Evolutionary conservation across 2,329 filamentous ascomycete species (phyloP), one percentile per base, ranked within the genome.

Genomic region (Fusarium bulbicola): DNA sequence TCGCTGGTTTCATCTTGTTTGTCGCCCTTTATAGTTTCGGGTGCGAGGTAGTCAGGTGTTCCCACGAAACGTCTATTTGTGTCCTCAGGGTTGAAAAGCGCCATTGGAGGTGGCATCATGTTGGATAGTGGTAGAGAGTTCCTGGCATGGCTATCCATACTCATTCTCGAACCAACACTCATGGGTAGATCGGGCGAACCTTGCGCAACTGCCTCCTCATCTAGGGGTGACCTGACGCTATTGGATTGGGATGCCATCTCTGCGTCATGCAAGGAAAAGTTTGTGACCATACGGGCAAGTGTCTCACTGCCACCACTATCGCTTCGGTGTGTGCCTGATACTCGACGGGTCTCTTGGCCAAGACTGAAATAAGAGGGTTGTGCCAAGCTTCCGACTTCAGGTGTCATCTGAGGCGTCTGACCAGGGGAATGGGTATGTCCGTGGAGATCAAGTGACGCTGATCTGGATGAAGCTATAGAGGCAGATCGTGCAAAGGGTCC

Each of bases 1-100:
- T 99, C 96, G 80, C 96, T 98, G 75, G 95, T 96, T 81, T 98
- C 95, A 79, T 99, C 96, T 81, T 99, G 96, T 4, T 95, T 95
- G 74, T 95, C 91, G 56, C 97, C 96, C 74, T 94, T 95, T 79
- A 99, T 97, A 0, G 97, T 99, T 80, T 99, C 97, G 1, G 96
- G 96, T 1, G 96, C 96, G 20, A 99, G 88, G 80, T 99, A 99
- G 81, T 99, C 96, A 0, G 96, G 96, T 1, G 96, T 99, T 37
- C 96, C 96, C 14, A 99, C 96, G 77, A 99, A 99, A 43, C 94
- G 92, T 60, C 96, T 91, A 79, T 94, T 95, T 68, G 91, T 97
- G 78, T 99, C 96, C 79, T 97, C 93, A 0, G 96, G 96, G 78
- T 98, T 95, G 79, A 98, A 99, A 7, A 99, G 85, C 7, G 95